Evolutionary conservation across 2,329 filamentous ascomycete species (phyloP).

Genomic region (Bertia moriformis): DNA sequence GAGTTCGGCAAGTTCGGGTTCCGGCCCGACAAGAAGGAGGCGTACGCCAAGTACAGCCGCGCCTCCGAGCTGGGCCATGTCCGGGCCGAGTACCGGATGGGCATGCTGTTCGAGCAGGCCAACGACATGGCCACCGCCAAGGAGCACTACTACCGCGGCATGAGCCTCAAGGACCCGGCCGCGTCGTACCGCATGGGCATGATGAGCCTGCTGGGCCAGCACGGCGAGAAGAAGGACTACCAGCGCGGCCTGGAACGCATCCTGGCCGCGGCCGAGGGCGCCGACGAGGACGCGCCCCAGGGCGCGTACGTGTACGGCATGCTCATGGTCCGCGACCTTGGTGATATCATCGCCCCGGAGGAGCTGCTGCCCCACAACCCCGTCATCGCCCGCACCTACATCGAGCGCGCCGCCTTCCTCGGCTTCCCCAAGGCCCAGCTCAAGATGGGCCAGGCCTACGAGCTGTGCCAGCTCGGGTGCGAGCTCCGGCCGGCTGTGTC

Average conservation of each 20-base stretch:
- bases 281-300: constrained; percentile 92
- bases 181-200: constrained; percentile 79
- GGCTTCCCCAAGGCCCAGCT: constrained; percentile 93
- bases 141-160: constrained; percentile 74
- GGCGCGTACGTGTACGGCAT: constrained; percentile 93
- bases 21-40: constrained; percentile 84
- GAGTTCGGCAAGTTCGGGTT: constrained; percentile 94
- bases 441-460: constrained; percentile 93
- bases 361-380: constrained; percentile 57
- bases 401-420: constrained; percentile 90
- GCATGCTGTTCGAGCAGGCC: constrained; percentile 93
- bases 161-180: constrained; percentile 71
- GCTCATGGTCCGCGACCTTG: constrained; percentile 77
- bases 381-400: constrained; percentile 64
- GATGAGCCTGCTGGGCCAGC: constrained; percentile 92
- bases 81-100: constrained; percentile 87
- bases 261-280: constrained; percentile 65
- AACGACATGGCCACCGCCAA: constrained; percentile 86
- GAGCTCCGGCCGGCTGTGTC: constrained; percentile 89
- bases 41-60: constrained; percentile 71
- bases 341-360: constrained; percentile 73
- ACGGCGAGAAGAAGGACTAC: constrained; percentile 75
- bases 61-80: constrained; percentile 78
- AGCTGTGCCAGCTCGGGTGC: constrained; percentile 86
- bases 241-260: constrained; percentile 68